Percentiles rank a stretch among this genome's conserved stretches.
These are phyloP conservation scores for Xylariales sp. DNA, from an alignment of 2,329 filamentous ascomycete species.

Conservation along the genomic window DNA sequence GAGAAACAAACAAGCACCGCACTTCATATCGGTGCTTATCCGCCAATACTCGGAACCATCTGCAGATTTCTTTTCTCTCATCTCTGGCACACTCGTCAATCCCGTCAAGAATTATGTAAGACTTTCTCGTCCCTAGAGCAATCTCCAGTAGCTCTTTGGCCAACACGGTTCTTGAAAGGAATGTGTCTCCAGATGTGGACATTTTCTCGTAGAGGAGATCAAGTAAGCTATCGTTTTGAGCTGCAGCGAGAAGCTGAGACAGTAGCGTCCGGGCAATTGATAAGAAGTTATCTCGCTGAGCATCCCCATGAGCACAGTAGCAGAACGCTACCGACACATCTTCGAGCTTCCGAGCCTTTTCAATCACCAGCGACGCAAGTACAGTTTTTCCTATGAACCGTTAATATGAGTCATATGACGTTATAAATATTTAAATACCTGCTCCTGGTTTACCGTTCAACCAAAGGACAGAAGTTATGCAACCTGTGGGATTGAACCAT, in stretches of 20 bases:
- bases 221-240: not conserved
- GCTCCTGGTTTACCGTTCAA: not conserved
- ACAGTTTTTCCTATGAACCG: not conserved
- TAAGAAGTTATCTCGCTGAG: not conserved
- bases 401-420: too few relatives aligned
- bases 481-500: not conserved
- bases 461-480: not conserved
- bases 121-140: constrained; percentile 18
- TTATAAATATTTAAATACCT: too few relatives aligned
- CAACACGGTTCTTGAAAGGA: not conserved
- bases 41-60: constrained; percentile 18
- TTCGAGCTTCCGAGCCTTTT: not conserved
- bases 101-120: constrained; percentile 34
- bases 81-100: constrained; percentile 32
- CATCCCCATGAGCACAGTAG: not conserved
- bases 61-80: constrained; percentile 24
- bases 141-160: constrained; percentile 23
- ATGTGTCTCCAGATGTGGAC: not conserved
- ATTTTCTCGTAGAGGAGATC: not conserved
- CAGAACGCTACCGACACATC: not conserved
- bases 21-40: constrained; percentile 11
- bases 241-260: not conserved
- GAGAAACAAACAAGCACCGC: constrained; percentile 30
- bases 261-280: not conserved
- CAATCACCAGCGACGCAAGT: not conserved